Evolutionary conservation across 106 monocot species (phyloP).

Genomic region (Phalaenopsis equestris): DNA sequence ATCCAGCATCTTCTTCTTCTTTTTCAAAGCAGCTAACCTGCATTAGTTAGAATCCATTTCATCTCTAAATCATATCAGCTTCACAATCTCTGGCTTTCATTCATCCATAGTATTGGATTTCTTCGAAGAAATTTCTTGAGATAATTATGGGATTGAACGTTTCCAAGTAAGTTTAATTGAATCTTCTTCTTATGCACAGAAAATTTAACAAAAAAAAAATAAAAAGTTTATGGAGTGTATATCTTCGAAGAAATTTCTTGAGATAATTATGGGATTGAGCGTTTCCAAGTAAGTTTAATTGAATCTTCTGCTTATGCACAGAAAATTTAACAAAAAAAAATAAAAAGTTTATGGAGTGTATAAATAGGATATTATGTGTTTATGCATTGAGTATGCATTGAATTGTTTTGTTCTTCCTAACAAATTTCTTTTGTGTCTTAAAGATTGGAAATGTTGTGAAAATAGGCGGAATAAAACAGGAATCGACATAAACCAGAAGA

Average conservation of each 20-base stretch:
- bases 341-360: not conserved
- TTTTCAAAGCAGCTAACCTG: not conserved
- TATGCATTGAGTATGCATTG: no score
- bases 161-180: not conserved
- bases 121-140: not conserved
- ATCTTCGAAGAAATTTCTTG: no score
- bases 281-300: not conserved
- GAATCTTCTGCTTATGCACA: not conserved
- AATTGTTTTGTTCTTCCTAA: no score
- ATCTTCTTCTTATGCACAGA: not conserved
- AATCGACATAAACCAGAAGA: no score
- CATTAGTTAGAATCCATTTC: not conserved
- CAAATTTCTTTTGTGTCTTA: no score
- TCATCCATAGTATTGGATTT: no score
- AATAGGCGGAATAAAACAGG: no score
- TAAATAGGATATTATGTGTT: not conserved
- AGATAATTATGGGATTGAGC: not conserved
- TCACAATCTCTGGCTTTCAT: no score
- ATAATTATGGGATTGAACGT: not conserved
- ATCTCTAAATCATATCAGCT: not conserved
- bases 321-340: not conserved
- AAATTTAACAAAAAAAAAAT: not conserved
- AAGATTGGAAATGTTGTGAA: no score
- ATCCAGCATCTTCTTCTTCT: not conserved
- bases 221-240: not conserved